Percentiles rank a stretch among this genome's conserved stretches.
Conservation (phyloP, 306 rosid genomes). For the Coriaria nepalensis region DNA sequence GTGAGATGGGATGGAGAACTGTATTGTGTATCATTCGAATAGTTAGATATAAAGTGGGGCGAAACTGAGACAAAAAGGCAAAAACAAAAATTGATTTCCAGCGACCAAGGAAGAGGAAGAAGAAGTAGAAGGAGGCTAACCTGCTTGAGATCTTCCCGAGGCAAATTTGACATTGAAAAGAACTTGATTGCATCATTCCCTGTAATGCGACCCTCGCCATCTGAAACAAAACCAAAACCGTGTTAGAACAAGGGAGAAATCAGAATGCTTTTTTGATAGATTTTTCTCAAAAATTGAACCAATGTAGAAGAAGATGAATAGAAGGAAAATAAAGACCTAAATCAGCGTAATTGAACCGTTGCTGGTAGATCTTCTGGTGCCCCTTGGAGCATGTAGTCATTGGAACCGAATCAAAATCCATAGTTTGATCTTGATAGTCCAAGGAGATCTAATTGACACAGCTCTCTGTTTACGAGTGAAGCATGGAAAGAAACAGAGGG, state of each 20-base stretch:
- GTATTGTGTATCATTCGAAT: too few species aligned
- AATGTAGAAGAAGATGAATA: not conserved
- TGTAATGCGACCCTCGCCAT: slow-evolving; percentile 78
- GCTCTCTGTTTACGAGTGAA: too few species aligned
- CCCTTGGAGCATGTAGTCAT: slow-evolving; percentile 39
- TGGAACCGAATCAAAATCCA: slow-evolving; percentile 58
- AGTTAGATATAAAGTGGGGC: too few species aligned
- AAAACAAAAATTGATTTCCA: not conserved
- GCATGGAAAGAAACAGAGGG: too few species aligned
- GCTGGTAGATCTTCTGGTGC: slow-evolving; percentile 40
- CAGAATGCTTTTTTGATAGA: too few species aligned
- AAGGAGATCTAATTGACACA: too few species aligned
- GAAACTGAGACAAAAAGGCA: not conserved
- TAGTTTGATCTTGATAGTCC: too few species aligned
- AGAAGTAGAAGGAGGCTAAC: slow-evolving; percentile 18
- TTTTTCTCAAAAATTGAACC: too few species aligned
- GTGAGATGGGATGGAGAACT: too few species aligned
- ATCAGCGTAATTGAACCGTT: slow-evolving; percentile 80
- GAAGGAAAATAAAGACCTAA: slow-evolving; percentile 32
- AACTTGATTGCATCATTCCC: slow-evolving; percentile 73
- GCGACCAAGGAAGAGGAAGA: not conserved
- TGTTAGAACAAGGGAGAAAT: not conserved
- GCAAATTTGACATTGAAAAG: slow-evolving; percentile 56
- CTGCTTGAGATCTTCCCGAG: slow-evolving; percentile 81
- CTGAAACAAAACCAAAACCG: slow-evolving; percentile 24